phyloP scores from a whole-genome alignment of 306 rosid species.

The Pyrus bretschneideri region DNA sequence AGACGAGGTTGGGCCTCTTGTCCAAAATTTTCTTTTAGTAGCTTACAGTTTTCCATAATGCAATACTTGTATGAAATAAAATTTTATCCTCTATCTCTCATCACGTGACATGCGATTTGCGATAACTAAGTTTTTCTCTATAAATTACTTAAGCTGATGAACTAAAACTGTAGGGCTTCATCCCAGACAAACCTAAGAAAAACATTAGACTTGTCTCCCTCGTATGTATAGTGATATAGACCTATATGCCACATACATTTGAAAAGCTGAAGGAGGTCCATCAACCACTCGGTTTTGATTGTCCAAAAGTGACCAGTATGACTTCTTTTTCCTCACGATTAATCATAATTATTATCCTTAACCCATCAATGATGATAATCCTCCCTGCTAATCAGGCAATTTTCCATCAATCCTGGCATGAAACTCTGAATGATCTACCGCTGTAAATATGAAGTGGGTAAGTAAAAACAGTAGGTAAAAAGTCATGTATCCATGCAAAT shows the following conservation, averaged over 20 bases:
- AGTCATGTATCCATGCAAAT: neutral
- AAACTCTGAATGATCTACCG: neutral
- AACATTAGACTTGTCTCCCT: neutral
- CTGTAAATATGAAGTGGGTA: neutral
- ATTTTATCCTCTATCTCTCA: no score
- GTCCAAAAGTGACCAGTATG: constrained; percentile 34
- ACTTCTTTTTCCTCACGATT: constrained; percentile 24
- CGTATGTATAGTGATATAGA: neutral
- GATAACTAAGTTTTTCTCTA: no score
- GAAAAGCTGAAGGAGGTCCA: constrained; percentile 25
- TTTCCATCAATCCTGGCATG: constrained; percentile 44
- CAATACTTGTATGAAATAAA: neutral
- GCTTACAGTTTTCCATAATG: neutral
- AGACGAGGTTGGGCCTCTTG: neutral
- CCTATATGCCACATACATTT: neutral
- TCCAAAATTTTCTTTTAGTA: neutral
- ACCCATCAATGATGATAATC: constrained; percentile 30
- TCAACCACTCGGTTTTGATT: constrained; percentile 22
- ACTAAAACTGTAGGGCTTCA: neutral
- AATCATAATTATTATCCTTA: constrained; percentile 26
- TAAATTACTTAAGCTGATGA: neutral
- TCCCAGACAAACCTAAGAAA: neutral
- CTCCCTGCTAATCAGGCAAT: constrained; percentile 18
- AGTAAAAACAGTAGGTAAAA: constrained; percentile 5
- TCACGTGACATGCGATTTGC: no score